Evolutionary conservation across 2,329 filamentous ascomycete genomes (phyloP), one percentile per base, ranked within the genome.

Genomic region (Venturia asperata): DNA sequence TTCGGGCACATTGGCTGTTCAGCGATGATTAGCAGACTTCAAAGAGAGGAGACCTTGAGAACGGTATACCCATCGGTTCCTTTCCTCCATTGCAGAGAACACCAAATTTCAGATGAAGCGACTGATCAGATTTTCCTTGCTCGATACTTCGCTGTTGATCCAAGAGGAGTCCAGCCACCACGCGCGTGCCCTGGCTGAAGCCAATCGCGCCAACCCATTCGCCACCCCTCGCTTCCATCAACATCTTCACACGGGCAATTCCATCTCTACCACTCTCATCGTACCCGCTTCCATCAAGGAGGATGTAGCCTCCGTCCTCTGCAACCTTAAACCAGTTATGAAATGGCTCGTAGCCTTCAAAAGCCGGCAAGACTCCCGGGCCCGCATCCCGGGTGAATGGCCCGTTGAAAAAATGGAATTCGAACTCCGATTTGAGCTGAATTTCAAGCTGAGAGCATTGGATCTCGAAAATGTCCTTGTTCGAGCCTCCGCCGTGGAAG

Each of bases 311-410:
- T 2, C 45, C 65, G 15, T 34, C 58, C 21, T 42, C 63, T 6
- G n/a, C 52, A 6, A 17, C 17, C 21, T 67, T 65, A 34, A 65
- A 56, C 65, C 65, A 67, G 37, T 37, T 43, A 7, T 56, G 19
- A 37, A 62, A 67, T 0, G 65, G 65, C 19, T 37, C 58, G 63
- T 62, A 65, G 42, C 63, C 65, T 27, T 61, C 63, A 37, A 67
- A 67, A 17, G 61, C 30, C 5, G 65, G 65, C 17, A 67, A 34
- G 43, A 67, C 41, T 27, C 65, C 65, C 17, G 65, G 65, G 21
- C 65, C 65, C 21, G 65, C 42, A n/a, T 21, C 42, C 17, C 63
- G 37, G 24, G 13, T 60, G 52, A 64, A 64, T 1, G 63, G 63
- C 4, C 45, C 63, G 52, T 64, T 41, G 63, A 64, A 45, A 39